Percentiles rank a stretch among this genome's conserved stretches.
Evolutionary conservation across 371 early-diverging fungal genomes (phyloP).

Genomic region (Gilbertella persicaria): DNA sequence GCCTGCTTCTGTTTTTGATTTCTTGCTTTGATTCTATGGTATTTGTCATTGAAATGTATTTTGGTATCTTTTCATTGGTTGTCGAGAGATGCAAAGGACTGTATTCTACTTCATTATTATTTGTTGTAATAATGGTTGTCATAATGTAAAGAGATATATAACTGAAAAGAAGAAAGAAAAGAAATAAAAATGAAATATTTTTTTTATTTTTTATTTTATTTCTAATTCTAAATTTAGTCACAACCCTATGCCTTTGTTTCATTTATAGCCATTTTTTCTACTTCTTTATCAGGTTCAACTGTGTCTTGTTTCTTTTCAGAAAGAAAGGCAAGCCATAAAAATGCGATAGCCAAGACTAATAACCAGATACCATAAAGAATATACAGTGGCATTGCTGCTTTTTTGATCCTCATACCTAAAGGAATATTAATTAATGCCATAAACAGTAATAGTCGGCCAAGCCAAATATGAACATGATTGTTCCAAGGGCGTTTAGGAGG

Average conservation of each 20-base stretch:
- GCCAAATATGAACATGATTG: slow-evolving; percentile 36
- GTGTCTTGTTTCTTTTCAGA: slow-evolving; percentile 6
- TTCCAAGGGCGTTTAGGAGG: slow-evolving; percentile 30
- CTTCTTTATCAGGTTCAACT: background rate
- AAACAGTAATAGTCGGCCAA: slow-evolving; percentile 25
- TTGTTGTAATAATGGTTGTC: slow-evolving; percentile 11
- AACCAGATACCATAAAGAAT: slow-evolving; percentile 30
- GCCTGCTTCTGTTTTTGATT: slow-evolving; percentile 8
- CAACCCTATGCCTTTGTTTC: background rate
- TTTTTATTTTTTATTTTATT: background rate
- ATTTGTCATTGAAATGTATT: slow-evolving; percentile 3
- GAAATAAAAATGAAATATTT: background rate
- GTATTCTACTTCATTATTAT: background rate
- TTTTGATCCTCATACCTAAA: slow-evolving; percentile 34
- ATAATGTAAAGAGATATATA: background rate
- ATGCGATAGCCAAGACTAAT: slow-evolving; percentile 2
- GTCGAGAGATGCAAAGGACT: background rate
- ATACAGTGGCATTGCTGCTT: slow-evolving; percentile 11
- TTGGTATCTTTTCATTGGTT: background rate
- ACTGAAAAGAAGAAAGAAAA: background rate
- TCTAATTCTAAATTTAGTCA: slow-evolving; percentile 3
- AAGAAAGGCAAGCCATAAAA: slow-evolving; percentile 22
- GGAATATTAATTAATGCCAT: slow-evolving; percentile 34
- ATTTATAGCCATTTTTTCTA: background rate
- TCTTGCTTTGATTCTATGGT: slow-evolving; percentile 10